Percentiles rank a stretch among this genome's conserved stretches.
Conservation (phyloP, 2,329 filamentous ascomycete genomes). For the Calonectria honghensis region DNA sequence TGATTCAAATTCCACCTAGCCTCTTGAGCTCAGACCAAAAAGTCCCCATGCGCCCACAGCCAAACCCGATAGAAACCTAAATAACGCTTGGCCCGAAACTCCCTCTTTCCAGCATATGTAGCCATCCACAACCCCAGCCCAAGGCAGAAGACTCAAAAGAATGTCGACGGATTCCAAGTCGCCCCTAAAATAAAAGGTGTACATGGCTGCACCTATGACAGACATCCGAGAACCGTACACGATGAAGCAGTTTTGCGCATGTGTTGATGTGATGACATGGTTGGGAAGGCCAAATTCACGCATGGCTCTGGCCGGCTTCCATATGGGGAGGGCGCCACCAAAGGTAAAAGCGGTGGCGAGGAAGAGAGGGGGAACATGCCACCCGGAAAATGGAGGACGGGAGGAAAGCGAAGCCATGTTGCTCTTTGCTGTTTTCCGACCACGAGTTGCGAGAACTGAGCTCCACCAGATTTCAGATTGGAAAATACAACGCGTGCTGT, state of each 20-base stretch:
- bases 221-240: conserved; percentile 50
- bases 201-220: conserved; percentile 49
- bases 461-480: not conserved
- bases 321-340: conserved; percentile 59
- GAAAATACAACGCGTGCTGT: not conserved
- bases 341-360: conserved; percentile 57
- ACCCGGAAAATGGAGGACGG: conserved; percentile 42
- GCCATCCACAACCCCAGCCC: conserved; percentile 48
- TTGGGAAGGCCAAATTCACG: conserved; percentile 58
- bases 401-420: not conserved
- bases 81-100: conserved; percentile 38
- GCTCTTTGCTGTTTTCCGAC: not conserved
- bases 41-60: conserved; percentile 46
- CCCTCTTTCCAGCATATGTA: conserved; percentile 53
- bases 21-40: conserved; percentile 46
- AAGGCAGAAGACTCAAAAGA: conserved; percentile 45
- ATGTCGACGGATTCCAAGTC: conserved; percentile 49
- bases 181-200: conserved; percentile 48
- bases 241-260: conserved; percentile 57
- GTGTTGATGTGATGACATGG: conserved; percentile 55
- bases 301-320: conserved; percentile 57
- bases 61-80: conserved; percentile 41
- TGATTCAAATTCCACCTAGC: not conserved
- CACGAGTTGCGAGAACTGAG: too few relatives aligned
- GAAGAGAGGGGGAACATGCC: conserved; percentile 55